Percentiles rank a stretch among this genome's conserved stretches.
Conservation (phyloP, 2,329 filamentous ascomycete species). For the Trichophyton rubrum region DNA sequence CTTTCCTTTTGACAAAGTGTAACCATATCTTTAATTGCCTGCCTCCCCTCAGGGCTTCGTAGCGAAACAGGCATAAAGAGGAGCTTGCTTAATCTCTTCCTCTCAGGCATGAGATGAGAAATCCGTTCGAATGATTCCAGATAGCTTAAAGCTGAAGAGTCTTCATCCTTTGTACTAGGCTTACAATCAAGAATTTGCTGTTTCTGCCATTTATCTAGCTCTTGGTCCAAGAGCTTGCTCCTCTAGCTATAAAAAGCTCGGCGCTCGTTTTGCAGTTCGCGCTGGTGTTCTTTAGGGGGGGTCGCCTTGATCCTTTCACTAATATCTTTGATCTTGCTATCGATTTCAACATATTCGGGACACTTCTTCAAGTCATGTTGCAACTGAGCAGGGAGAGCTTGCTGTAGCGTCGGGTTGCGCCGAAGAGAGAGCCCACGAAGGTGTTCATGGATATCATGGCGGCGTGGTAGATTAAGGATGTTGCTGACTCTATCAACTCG, state of each 20-base stretch:
- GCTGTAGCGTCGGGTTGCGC: not conserved
- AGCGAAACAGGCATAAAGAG: slow-evolving; percentile 5
- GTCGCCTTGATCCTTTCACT: not conserved
- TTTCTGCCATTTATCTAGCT: not conserved
- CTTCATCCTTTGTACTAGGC: not conserved
- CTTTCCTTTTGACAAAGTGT: not conserved
- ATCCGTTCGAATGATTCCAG: slow-evolving; percentile 6
- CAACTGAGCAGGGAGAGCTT: slow-evolving; percentile 3
- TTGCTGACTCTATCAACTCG: not conserved
- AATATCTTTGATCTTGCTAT: not conserved
- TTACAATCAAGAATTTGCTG: not conserved
- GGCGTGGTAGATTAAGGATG: not conserved
- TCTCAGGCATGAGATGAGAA: slow-evolving; percentile 7
- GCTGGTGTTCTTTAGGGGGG: not conserved
- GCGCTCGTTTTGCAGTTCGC: not conserved
- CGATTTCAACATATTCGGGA: not conserved
- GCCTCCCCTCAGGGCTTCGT: slow-evolving; percentile 6
- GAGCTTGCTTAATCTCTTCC: slow-evolving; percentile 5
- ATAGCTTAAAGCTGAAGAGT: slow-evolving; percentile 3
- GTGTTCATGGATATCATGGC: not conserved
- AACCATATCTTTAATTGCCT: slow-evolving; percentile 5
- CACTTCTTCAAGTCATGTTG: not conserved
- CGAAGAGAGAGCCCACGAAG: not conserved
- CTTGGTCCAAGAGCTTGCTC: not conserved
- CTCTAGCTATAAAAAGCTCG: not conserved